A percentile compares a stretch with the other conserved stretches of the same genome.
Evolutionary conservation across 2,329 filamentous ascomycete genomes (phyloP).

Genomic region (Colletotrichum melonis): DNA sequence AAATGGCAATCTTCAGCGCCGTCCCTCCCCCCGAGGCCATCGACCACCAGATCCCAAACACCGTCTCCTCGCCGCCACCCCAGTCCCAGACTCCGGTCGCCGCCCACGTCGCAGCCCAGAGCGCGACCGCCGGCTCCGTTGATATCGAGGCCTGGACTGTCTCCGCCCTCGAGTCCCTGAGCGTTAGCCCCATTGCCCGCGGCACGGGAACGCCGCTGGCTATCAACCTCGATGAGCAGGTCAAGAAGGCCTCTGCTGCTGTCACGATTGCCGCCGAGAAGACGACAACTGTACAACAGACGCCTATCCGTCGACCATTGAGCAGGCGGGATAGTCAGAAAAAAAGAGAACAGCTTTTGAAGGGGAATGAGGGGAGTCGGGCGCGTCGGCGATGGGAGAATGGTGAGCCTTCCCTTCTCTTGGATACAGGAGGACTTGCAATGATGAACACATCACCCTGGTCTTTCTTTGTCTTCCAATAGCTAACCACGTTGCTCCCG

Average conservation of each 20-base stretch:
- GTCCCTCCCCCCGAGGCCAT: constrained; percentile 59
- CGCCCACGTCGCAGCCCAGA: constrained; percentile 39
- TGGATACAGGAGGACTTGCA: background rate
- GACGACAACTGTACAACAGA: constrained; percentile 34
- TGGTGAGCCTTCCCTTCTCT: constrained; percentile 60
- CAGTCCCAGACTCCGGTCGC: constrained; percentile 25
- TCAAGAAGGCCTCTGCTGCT: constrained; percentile 1
- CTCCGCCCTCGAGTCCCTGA: constrained; percentile 65
- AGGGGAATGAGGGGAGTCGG: constrained; percentile 90
- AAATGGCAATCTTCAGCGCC: constrained; percentile 65
- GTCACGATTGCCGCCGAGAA: constrained; percentile 29
- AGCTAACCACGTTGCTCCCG: background rate
- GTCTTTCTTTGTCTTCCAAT: background rate
- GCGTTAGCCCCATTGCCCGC: constrained; percentile 64
- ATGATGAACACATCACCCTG: background rate
- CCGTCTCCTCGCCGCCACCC: constrained; percentile 37
- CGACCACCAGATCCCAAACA: constrained; percentile 38
- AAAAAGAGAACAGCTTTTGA: constrained; percentile 80
- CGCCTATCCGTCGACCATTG: constrained; percentile 56
- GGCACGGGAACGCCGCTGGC: constrained; percentile 74
- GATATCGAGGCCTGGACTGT: constrained; percentile 78
- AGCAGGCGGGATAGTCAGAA: constrained; percentile 66
- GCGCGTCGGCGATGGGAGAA: constrained; percentile 95
- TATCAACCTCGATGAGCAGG: constrained; percentile 78
- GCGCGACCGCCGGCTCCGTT: constrained; percentile 49